Evolutionary conservation across 208 protist species (phyloP).

Genomic region (Wallacemonas collosoma): DNA sequence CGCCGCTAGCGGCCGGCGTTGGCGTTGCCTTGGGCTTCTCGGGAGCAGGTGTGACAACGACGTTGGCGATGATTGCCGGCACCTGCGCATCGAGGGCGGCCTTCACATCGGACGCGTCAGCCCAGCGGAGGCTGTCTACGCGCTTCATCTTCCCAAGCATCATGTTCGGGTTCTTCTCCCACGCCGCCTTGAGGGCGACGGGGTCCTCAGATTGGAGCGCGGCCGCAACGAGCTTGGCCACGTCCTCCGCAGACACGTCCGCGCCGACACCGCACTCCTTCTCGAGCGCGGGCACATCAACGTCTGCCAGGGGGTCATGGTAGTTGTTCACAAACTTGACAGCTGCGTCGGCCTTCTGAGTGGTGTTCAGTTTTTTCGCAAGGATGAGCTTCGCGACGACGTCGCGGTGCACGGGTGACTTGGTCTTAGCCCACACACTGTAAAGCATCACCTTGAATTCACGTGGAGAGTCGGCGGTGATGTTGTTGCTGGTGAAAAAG

Average conservation of each 20-base stretch:
- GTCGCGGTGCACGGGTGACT: conserved; percentile 68
- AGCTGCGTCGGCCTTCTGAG: conserved; percentile 87
- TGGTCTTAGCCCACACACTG: conserved; percentile 86
- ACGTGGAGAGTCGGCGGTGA: conserved; percentile 51
- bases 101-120: conserved; percentile 68
- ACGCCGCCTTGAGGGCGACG: conserved; percentile 56
- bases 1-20: background rate
- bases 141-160: conserved; percentile 84
- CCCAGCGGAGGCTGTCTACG: conserved; percentile 72
- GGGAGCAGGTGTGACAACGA: conserved; percentile 18
- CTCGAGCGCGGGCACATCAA: conserved; percentile 56
- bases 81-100: conserved; percentile 63
- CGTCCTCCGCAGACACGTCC: conserved; percentile 53
- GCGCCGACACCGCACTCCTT: conserved; percentile 82
- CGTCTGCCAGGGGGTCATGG: conserved; percentile 22
- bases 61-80: conserved; percentile 59
- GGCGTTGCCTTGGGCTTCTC: conserved; percentile 12
- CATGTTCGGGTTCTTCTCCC: conserved; percentile 85
- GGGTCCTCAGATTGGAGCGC: conserved; percentile 61
- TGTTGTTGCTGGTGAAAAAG: conserved; percentile 65
- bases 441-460: conserved; percentile 90
- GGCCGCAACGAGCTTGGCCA: conserved; percentile 42
- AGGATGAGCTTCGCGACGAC: conserved; percentile 63
- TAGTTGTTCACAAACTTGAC: conserved; percentile 74
- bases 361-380: conserved; percentile 65